A percentile compares a stretch with the other conserved stretches of the same genome.
phyloP scores from a whole-genome alignment of 257 asterid species.

The Gentiana straminea region DNA sequence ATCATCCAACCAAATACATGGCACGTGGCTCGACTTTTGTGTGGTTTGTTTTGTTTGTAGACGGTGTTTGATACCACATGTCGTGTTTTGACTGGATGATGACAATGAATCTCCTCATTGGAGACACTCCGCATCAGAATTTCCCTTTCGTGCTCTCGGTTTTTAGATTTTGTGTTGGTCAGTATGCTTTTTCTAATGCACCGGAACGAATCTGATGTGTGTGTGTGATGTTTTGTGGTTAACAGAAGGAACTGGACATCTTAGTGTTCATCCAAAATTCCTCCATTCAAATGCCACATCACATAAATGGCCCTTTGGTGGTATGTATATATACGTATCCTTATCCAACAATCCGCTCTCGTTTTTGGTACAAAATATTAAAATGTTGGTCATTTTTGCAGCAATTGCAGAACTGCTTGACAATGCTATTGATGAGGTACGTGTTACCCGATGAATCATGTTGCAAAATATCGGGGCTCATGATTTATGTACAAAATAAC shows the following conservation, averaged over 20 bases:
- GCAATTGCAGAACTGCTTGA: no score
- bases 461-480: conserved; percentile 79
- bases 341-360: conserved; percentile 8
- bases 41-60: background rate
- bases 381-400: background rate
- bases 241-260: conserved; percentile 62
- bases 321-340: conserved; percentile 28
- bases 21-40: background rate
- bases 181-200: conserved; percentile 2
- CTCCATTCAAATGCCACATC: conserved; percentile 98
- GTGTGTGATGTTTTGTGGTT: conserved; percentile 14
- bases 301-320: conserved; percentile 97
- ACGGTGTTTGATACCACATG: background rate
- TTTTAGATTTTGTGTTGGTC: background rate
- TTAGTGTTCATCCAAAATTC: conserved; percentile 83
- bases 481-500: conserved; percentile 3
- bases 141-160: background rate
- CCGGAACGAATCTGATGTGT: conserved; percentile 8
- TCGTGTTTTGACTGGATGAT: background rate
- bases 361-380: background rate
- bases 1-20: background rate
- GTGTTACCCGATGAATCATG: conserved; percentile 15
- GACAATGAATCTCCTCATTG: background rate
- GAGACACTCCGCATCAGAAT: background rate
- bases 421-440: background rate